These are phyloP conservation scores for Aegilops longissima DNA, from an alignment of 176 grass and related monocot species.

Conservation along the genomic window DNA sequence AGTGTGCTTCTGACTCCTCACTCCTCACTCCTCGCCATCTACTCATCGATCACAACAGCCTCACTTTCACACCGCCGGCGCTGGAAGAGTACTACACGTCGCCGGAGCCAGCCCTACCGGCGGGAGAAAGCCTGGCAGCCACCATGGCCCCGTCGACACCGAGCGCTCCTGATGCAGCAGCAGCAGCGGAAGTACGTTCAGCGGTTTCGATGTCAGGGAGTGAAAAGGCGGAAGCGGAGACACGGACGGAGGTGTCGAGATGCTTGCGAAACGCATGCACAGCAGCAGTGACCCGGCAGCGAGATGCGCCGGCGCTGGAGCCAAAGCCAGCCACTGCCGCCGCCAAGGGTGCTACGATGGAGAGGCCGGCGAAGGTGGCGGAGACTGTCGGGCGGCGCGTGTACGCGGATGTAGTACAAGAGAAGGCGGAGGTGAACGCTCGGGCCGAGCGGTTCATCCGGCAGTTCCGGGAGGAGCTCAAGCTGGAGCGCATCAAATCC, in stretches of 20 bases:
- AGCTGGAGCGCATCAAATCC: slow-evolving; percentile 43
- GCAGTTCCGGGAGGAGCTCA: slow-evolving; percentile 41
- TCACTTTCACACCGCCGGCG: neutral
- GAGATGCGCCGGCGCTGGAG: neutral
- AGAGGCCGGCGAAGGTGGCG: neutral
- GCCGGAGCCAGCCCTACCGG: neutral
- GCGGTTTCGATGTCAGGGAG: neutral
- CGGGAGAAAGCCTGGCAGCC: neutral
- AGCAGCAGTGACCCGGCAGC: neutral
- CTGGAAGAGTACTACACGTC: neutral
- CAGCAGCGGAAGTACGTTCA: too few species aligned
- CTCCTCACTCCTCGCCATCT: neutral
- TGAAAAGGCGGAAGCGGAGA: too few species aligned
- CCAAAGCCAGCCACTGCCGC: neutral
- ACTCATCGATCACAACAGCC: too few species aligned
- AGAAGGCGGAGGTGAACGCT: slow-evolving; percentile 36
- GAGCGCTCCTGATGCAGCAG: neutral
- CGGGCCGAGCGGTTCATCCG: slow-evolving; percentile 34
- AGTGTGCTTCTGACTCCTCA: too few species aligned
- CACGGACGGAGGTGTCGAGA: neutral
- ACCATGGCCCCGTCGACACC: neutral
- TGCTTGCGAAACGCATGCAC: neutral
- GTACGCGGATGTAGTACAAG: neutral
- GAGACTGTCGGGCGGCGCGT: neutral
- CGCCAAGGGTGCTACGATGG: neutral